These are phyloP conservation scores for Leishmania mexicana DNA, from an alignment of 208 protist genomes.

Conservation along the genomic window DNA sequence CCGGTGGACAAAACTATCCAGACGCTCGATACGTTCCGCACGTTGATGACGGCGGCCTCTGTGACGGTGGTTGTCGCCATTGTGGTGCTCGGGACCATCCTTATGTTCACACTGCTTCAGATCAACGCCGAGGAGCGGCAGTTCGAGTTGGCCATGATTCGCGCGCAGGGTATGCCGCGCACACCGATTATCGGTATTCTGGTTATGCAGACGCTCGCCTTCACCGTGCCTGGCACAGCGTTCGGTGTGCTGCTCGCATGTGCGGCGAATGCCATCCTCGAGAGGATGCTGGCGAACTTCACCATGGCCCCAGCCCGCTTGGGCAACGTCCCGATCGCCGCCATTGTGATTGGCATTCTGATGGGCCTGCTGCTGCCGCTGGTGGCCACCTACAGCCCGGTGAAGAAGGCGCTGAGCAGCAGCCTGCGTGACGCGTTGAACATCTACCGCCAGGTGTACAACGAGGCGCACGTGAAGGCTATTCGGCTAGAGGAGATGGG, in stretches of 20 bases:
- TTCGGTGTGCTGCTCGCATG: slow-evolving; percentile 77
- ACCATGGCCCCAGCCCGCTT: slow-evolving; percentile 40
- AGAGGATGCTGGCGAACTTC: slow-evolving; percentile 64
- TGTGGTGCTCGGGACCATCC: slow-evolving; percentile 81
- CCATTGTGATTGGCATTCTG: slow-evolving; percentile 59
- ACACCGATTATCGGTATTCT: slow-evolving; percentile 82
- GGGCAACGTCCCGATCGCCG: slow-evolving; percentile 29
- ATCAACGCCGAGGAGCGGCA: slow-evolving; percentile 95
- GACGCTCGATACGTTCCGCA: slow-evolving; percentile 68
- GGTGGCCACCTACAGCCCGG: slow-evolving; percentile 80
- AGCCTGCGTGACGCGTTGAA: slow-evolving; percentile 94
- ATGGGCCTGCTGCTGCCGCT: slow-evolving; percentile 87
- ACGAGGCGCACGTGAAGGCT: slow-evolving; percentile 90
- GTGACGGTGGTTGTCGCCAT: slow-evolving; percentile 80
- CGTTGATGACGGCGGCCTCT: slow-evolving; percentile 90
- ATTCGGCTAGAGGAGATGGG: slow-evolving; percentile 91
- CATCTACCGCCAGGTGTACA: slow-evolving; percentile 91
- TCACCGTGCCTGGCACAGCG: slow-evolving; percentile 88
- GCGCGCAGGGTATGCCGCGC: slow-evolving; percentile 91
- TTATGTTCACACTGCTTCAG: slow-evolving; percentile 94
- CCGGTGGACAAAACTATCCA: slow-evolving; percentile 60
- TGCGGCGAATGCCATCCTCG: slow-evolving; percentile 67
- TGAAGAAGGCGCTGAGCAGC: slow-evolving; percentile 72
- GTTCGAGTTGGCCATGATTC: slow-evolving; percentile 97
- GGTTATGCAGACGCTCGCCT: slow-evolving; percentile 80